A percentile compares a stretch with the other conserved stretches of the same genome.
Evolutionary conservation across 495 filamentous ascomycete genomes (phyloP).

Genomic region (Penicillium chermesinum): DNA sequence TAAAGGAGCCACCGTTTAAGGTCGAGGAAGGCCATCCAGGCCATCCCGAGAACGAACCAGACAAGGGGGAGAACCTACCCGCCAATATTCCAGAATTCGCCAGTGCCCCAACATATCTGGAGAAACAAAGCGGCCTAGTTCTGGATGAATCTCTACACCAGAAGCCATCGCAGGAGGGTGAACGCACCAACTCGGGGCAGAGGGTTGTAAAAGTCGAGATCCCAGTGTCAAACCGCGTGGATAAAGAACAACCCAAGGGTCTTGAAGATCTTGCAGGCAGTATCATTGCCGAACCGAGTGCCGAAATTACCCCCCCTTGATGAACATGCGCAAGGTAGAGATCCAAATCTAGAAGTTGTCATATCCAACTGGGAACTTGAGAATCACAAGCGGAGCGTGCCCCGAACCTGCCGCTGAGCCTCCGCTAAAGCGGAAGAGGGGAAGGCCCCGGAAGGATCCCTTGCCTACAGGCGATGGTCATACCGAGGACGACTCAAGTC

Average conservation of each 20-base stretch:
- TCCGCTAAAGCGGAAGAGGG: conserved; percentile 16
- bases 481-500: neutral
- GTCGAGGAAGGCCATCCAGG: neutral
- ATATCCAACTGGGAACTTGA: conserved; percentile 1
- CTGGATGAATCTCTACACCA: neutral
- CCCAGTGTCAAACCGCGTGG: neutral
- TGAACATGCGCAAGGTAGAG: neutral
- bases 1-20: neutral
- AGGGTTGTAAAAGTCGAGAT: neutral
- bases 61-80: neutral
- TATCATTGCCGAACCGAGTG: neutral
- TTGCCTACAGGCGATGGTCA: neutral
- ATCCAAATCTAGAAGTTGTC: conserved; percentile 13
- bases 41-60: neutral
- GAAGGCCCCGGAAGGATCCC: conserved; percentile 11
- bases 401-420: conserved; percentile 13
- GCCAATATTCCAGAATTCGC: neutral
- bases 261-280: neutral
- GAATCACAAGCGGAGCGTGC: conserved; percentile 10
- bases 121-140: too few relatives aligned
- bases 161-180: neutral
- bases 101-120: too few relatives aligned
- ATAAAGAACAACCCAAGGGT: neutral
- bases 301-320: too few relatives aligned
- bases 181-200: neutral